Base-by-base conservation (phyloP, 2,329 filamentous ascomycete genomes). In the Stemphylium lycopersici region DNA sequence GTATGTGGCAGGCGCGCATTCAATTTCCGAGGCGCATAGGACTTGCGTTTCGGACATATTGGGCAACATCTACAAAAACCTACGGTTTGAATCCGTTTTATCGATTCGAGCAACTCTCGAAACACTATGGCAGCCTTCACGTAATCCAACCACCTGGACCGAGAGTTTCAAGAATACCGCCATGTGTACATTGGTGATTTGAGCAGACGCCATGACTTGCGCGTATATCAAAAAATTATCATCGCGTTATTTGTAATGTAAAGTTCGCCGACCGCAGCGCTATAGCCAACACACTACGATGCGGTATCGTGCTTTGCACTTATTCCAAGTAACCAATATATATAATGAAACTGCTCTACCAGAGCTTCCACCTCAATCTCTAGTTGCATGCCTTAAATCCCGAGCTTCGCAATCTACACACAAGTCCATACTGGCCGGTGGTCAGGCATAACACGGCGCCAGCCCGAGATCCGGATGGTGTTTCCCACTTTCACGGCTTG, bases 291-390 rank as follows among this genome's bases (percentile, higher is more conserved):
- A 11, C 26, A 11, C 26, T 29, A 11, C 26, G 8, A 29, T 8
- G 8, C 26, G 8, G 26, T 29, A 11, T 29, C 8, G 6, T 11
- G 26, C 26, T 8, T 29, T 29, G 26, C 26, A 29, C 26, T 11
- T 11, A 11, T 29, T 1, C 10, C 2, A 11, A 36, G 16, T 6
- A n/a, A 16, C 15, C 15, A 36, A 11, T 5, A 15, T 36, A 10
- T 16, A 16, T 16, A 20, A 37, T 16, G 29, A 20, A 15, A 7
- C 20, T 5, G 33, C 6, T 40, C 43, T 16, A 52, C 32, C 15
- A 56, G 18, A 7, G 56, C 58, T 22, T 57, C 46, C 16, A 62
- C 56, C 39, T 58, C 59, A n/a, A 60, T 54, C 40, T 62, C 56
- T 15, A 60, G 32, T 22, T 51, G 45, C 56, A 62, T 59, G 12